Base-by-base conservation (phyloP, 768 basidiomycete species). In the Suillus discolor region DNA sequence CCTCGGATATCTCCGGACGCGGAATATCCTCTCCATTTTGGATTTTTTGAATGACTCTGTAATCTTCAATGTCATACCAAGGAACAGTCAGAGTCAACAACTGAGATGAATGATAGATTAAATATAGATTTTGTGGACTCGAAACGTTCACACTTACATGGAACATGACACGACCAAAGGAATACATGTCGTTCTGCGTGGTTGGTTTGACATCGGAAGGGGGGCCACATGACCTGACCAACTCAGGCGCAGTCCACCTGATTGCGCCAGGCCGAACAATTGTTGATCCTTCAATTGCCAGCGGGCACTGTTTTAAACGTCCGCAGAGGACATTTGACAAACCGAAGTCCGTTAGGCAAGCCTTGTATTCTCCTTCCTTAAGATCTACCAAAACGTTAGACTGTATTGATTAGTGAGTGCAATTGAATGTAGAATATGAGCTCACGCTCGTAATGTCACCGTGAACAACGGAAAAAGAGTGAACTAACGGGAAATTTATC, bases 301-400 rank as follows among this genome's bases (percentile, higher is more conserved):
- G n/a, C n/a, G 65, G 68, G 25, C 68, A 53, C 13, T 72, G 67
- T 36, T 76, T 70, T 8, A 41, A 63, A 62, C 76, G 69, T 61
- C 80, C 78, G 18, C 72, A 71, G 13, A 79, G 71, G 57, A 82
- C 76, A 49, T 68, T 79, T 28, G 81, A 82, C 16, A 83, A 68
- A 1, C 83, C 83, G 54, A 85, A 85, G 62, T 84, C 83, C 39
- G 78, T 76, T 7, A 85, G 67, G 12, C 77, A 75, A 0, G 78
- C 82, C 25, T 75, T 77, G 28, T 77, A 68, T 7, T 68, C 47
- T n/a, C 34, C 54, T 1, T 39, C 57, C 38, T 59, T 59, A 23
- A 59, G 16, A 16, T 68, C 66, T 2, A 73, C 16, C 16, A 73
- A 61, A 1, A 73, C 60, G 1, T 74, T 71, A 3, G 65, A 72